A percentile compares a stretch with the other conserved stretches of the same genome.
Conservation (phyloP, 441 rosid species). For the Iberis amara region DNA sequence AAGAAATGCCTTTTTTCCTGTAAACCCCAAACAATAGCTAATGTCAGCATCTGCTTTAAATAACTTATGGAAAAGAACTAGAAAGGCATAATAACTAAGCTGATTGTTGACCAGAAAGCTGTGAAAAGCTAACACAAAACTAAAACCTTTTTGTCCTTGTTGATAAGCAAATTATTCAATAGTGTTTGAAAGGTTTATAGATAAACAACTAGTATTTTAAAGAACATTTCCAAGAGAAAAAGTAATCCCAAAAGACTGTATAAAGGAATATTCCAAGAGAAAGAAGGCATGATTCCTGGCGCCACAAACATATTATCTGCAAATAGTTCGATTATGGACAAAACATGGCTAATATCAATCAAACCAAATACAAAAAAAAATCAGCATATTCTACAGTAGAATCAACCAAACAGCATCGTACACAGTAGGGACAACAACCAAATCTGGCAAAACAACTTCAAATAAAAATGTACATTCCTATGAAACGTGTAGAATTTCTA, state of each 20-base stretch:
- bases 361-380: background rate
- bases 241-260: constrained; percentile 10
- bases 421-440: constrained; percentile 4
- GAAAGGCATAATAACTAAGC: background rate
- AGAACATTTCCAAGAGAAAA: background rate
- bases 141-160: background rate
- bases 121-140: no score
- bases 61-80: background rate
- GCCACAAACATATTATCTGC: constrained; percentile 2
- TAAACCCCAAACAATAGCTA: constrained; percentile 28
- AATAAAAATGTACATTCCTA: background rate
- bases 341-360: constrained; percentile 8
- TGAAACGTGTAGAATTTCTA: no score
- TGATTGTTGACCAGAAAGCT: background rate
- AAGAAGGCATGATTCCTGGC: background rate
- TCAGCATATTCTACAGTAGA: no score
- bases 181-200: background rate
- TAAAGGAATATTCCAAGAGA: constrained; percentile 8
- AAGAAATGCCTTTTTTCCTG: constrained; percentile 72
- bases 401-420: no score
- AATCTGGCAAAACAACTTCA: background rate
- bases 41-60: constrained; percentile 19
- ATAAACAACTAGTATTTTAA: no score
- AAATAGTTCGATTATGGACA: background rate
- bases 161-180: background rate